Evolutionary conservation across 805 yeast genomes (phyloP), one percentile per base, ranked within the genome.

Genomic region (Ogataea paradorogensis): DNA sequence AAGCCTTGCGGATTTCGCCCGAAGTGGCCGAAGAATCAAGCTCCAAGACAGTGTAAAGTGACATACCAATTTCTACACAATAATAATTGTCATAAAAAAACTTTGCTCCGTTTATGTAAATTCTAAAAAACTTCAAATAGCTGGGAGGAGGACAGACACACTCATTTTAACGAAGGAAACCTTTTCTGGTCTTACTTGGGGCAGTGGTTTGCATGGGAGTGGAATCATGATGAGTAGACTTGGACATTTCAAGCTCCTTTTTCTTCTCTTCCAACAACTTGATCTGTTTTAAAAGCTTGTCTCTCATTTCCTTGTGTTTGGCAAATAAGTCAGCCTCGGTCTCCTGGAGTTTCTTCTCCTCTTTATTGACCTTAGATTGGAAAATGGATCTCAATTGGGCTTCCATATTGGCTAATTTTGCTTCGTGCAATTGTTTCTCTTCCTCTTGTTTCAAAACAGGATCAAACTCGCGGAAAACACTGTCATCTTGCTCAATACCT

Each of bases 291-390:
- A 84, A 73, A 62, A 93, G 76, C 67, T 87, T 88, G 59, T 91
- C 97, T 67, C 91, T 91, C 91, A 91, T 90, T 65, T 93, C 98
- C 66, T 88, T 87, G 67, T 93, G 99, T 65, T 95, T 83, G 28
- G 93, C 78, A 63, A 91, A 91, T 59, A 93, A 76, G 66, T 93
- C 99, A 42, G 95, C 93, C 70, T 93, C 99, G 33, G 96, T 87
- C 68, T 87, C 86, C 70, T 90, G 96, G 60, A 93, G 77, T 70
- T 91, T 91, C 76, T 89, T 87, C 67, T 93, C 99, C 80, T 93
- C 95, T 67, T 90, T 96, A 43, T 84, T 71, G 23, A 93, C 99
- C 71, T 93, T 93, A 59, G 86, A 93, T 69, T 90, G 95, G 80
- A 93, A 93, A 40, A 93, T 95, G 20, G 82, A 74, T 70, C 91